Evolutionary conservation across 192 early-diverging fungal species (phyloP).

Genomic region (Backusella circina): DNA sequence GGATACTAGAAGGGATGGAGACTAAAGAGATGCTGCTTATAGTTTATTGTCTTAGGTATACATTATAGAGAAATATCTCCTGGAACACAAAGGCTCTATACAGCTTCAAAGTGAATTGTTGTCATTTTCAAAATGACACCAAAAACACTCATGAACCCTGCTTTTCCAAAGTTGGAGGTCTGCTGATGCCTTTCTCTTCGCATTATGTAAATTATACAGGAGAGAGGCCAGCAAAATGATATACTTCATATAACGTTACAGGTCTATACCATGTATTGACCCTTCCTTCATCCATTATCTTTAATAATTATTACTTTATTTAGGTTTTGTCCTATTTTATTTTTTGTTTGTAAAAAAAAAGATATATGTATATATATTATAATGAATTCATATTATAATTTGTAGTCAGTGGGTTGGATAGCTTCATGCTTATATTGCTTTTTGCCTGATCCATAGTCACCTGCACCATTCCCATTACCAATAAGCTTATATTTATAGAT

Average conservation of each 20-base stretch:
- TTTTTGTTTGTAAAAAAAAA: neutral
- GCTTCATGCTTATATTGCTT: conserved; percentile 68
- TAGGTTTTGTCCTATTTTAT: neutral
- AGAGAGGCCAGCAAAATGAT: too few species aligned
- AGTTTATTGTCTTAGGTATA: too few species aligned
- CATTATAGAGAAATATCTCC: too few species aligned
- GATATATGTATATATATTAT: neutral
- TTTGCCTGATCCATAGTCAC: conserved; percentile 79
- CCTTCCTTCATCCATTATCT: neutral
- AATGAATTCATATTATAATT: conserved; percentile 9
- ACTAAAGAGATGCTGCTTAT: too few species aligned
- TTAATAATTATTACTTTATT: neutral
- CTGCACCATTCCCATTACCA: conserved; percentile 84
- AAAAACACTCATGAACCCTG: too few species aligned
- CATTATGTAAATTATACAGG: too few species aligned
- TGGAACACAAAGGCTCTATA: too few species aligned
- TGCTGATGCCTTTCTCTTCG: too few species aligned
- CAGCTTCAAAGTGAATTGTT: too few species aligned
- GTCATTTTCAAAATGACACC: too few species aligned
- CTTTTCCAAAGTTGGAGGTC: too few species aligned
- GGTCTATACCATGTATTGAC: neutral
- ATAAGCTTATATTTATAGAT: conserved; percentile 96
- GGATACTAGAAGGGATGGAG: too few species aligned
- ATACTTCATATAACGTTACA: neutral
- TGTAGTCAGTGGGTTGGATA: conserved; percentile 37